Evolutionary conservation across 306 rosid species (phyloP).

Genomic region (Vigna reflexopilosa): DNA sequence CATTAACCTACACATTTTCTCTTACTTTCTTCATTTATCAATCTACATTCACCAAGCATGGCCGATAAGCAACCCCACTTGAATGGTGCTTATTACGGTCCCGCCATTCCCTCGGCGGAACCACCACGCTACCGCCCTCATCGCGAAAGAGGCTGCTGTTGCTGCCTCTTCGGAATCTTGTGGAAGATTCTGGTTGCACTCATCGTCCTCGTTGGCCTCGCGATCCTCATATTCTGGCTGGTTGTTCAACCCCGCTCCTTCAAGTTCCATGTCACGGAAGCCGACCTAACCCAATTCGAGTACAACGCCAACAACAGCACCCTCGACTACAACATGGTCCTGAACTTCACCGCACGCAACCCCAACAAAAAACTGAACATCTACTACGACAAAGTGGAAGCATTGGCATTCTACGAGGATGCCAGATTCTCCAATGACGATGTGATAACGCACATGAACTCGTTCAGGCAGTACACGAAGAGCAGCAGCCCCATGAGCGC

Average conservation of each 20-base stretch:
- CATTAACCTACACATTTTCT: no score
- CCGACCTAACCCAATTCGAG: constrained; percentile 60
- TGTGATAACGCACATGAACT: constrained; percentile 49
- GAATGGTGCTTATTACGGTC: background rate
- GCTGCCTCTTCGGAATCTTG: constrained; percentile 61
- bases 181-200: constrained; percentile 59
- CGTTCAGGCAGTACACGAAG: constrained; percentile 54
- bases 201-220: constrained; percentile 48
- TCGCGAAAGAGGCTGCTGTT: background rate
- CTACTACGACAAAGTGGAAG: constrained; percentile 55
- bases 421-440: constrained; percentile 13
- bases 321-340: constrained; percentile 46
- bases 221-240: constrained; percentile 65
- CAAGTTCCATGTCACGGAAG: constrained; percentile 60
- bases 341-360: constrained; percentile 58
- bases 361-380: constrained; percentile 56
- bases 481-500: constrained; percentile 46
- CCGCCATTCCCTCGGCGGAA: background rate
- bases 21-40: background rate
- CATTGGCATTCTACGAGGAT: constrained; percentile 46
- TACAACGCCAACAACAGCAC: constrained; percentile 45
- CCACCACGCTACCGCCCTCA: background rate
- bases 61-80: background rate
- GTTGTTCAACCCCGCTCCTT: constrained; percentile 62
- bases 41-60: background rate